Conservation (phyloP, 768 basidiomycete species). For the Daedaleopsis sinensis region DNA sequence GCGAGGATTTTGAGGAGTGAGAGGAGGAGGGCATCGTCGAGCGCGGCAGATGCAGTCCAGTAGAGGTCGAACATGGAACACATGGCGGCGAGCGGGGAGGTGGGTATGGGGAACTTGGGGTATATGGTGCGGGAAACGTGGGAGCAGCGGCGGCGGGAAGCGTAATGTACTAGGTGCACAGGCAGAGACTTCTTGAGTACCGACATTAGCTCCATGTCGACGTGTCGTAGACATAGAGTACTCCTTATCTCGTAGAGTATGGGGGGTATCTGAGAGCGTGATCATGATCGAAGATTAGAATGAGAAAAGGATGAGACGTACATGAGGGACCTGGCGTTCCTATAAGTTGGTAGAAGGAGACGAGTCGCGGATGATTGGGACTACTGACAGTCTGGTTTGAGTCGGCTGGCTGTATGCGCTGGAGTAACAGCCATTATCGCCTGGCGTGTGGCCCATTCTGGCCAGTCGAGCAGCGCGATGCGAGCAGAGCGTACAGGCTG, state of each 20-base stretch:
- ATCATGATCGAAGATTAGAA: background rate
- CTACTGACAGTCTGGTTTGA: constrained; percentile 24
- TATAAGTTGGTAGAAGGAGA: constrained; percentile 31
- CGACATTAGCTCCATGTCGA: constrained; percentile 72
- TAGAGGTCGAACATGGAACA: too few species aligned
- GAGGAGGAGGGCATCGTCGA: too few species aligned
- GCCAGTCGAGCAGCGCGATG: background rate
- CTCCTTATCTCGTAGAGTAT: constrained; percentile 26
- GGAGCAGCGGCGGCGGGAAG: too few species aligned
- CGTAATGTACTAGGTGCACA: too few species aligned
- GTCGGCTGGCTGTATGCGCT: constrained; percentile 20
- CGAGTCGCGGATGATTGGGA: constrained; percentile 10
- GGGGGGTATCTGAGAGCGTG: constrained; percentile 21
- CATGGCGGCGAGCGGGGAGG: too few species aligned
- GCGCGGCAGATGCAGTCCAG: too few species aligned
- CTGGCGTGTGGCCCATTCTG: constrained; percentile 4
- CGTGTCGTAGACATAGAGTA: constrained; percentile 36
- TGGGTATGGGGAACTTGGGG: too few species aligned
- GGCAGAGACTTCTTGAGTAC: too few species aligned
- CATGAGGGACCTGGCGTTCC: constrained; percentile 39
- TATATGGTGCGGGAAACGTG: too few species aligned
- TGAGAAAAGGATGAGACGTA: constrained; percentile 29
- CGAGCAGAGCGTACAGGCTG: too few species aligned
- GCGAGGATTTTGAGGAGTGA: too few species aligned
- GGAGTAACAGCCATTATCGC: constrained; percentile 20